A percentile compares a stretch with the other conserved stretches of the same genome.
phyloP scores from a whole-genome alignment of 176 grass and related monocot genomes.

The Tillandsia leiboldiana region DNA sequence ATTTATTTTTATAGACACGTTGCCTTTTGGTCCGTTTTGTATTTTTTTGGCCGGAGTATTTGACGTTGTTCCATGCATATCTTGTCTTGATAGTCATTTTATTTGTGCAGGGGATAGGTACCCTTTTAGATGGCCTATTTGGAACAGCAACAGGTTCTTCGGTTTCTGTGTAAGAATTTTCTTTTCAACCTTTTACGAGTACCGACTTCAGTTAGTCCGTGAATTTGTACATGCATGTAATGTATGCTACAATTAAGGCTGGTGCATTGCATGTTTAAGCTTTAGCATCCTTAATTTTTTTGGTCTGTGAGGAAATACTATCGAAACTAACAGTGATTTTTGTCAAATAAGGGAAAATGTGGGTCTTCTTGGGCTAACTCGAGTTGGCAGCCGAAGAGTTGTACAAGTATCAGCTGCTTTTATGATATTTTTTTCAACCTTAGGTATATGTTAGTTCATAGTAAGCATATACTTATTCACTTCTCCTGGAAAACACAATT shows the following conservation, averaged over 20 bases:
- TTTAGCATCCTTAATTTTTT: background rate
- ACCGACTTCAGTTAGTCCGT: background rate
- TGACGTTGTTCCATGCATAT: background rate
- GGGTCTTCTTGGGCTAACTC: constrained; percentile 49
- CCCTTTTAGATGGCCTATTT: constrained; percentile 35
- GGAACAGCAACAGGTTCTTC: constrained; percentile 44
- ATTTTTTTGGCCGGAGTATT: background rate
- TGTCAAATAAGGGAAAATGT: constrained; percentile 47
- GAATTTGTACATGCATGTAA: background rate
- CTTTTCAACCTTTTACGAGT: background rate
- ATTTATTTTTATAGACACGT: background rate
- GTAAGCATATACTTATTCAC: background rate
- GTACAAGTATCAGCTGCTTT: constrained; percentile 49
- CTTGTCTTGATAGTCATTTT: background rate
- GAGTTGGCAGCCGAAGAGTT: constrained; percentile 47
- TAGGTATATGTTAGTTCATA: constrained; percentile 20
- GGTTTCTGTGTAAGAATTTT: constrained; percentile 49
- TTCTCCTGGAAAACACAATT: background rate
- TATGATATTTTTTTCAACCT: constrained; percentile 47
- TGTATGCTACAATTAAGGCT: background rate
- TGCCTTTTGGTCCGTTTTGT: background rate
- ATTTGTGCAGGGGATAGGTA: constrained; percentile 33
- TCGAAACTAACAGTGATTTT: constrained; percentile 4
- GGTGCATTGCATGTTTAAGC: background rate
- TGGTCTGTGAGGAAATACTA: background rate